Conservation (phyloP, 345 rosid species). For the Brassica juncea region DNA sequence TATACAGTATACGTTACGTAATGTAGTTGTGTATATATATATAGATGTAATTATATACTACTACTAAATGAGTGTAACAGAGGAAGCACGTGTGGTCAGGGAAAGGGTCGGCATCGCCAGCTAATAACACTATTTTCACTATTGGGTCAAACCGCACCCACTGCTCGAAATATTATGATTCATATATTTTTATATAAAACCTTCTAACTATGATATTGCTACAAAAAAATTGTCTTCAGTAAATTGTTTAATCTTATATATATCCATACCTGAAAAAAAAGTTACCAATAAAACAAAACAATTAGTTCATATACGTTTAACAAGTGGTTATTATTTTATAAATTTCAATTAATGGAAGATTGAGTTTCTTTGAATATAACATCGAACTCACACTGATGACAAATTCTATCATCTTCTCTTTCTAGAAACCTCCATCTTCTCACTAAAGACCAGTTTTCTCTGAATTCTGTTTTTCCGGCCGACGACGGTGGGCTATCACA, state of each 20-base stretch:
- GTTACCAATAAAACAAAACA: background rate
- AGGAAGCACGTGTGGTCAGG: conserved; percentile 46
- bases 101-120: conserved; percentile 54
- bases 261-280: background rate
- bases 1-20: background rate
- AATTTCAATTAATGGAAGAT: background rate
- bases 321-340: background rate
- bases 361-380: background rate
- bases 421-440: no score
- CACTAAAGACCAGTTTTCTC: no score
- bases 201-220: background rate
- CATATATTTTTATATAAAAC: background rate
- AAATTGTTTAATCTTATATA: background rate
- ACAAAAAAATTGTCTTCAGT: background rate
- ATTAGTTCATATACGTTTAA: background rate
- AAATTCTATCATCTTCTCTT: no score
- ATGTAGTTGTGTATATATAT: background rate
- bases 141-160: conserved; percentile 40
- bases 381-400: background rate
- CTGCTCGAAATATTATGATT: conserved; percentile 3
- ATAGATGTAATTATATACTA: background rate
- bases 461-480: no score
- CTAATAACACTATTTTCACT: conserved; percentile 43
- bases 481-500: no score
- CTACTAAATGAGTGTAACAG: background rate